Evolutionary conservation across 1,284 basidiomycete genomes (phyloP).

Genomic region (Ceratobasidium theobromae): DNA sequence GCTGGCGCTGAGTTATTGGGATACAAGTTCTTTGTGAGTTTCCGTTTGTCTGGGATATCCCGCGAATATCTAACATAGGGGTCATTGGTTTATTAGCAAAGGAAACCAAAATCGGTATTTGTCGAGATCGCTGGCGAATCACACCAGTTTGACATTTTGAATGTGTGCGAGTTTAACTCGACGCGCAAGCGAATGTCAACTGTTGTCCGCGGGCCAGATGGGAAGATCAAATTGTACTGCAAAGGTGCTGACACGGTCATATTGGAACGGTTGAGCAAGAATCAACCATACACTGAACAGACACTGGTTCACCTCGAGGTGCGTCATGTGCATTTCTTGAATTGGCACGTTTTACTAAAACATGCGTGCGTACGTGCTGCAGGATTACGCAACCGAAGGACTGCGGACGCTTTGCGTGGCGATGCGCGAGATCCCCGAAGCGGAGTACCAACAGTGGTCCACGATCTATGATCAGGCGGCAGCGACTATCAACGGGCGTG

Average conservation of each 20-base stretch:
- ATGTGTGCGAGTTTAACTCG: constrained; percentile 99
- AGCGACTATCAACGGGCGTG: constrained; percentile 86
- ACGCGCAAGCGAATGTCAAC: constrained; percentile 98
- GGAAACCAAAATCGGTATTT: constrained; percentile 95
- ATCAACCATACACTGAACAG: constrained; percentile 83
- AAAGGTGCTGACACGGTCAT: constrained; percentile 99
- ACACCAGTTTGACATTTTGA: constrained; percentile 88
- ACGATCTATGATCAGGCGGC: constrained; percentile 89
- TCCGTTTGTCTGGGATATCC: background rate
- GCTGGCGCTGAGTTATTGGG: constrained; percentile 91
- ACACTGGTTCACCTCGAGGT: constrained; percentile 92
- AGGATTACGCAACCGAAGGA: constrained; percentile 97
- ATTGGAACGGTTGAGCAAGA: constrained; percentile 73
- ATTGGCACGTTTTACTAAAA: background rate
- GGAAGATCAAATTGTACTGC: constrained; percentile 91
- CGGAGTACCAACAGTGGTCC: constrained; percentile 90
- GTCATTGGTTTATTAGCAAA: constrained; percentile 57
- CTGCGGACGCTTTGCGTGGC: constrained; percentile 96
- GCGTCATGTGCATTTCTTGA: constrained; percentile 37
- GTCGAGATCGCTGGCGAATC: constrained; percentile 74
- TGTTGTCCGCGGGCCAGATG: constrained; percentile 83
- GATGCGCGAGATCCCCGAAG: constrained; percentile 85
- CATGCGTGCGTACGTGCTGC: constrained; percentile 27
- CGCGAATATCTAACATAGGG: constrained; percentile 17
- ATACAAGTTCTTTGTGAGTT: constrained; percentile 87